These are phyloP conservation scores for Yamadazyma paraphyllophila DNA, from an alignment of 805 yeast genomes.

Conservation along the genomic window DNA sequence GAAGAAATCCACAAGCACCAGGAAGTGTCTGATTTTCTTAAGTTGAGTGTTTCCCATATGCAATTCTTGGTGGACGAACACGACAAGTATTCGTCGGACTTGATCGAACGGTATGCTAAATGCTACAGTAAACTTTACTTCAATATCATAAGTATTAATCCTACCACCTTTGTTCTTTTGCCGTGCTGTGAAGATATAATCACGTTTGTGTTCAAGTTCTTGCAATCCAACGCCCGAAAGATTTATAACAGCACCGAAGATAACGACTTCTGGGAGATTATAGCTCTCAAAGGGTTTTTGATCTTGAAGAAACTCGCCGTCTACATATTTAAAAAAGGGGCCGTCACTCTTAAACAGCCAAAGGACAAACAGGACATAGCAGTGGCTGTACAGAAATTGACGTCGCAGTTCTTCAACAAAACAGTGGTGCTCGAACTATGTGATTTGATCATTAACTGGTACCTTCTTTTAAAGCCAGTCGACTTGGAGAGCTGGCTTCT, in stretches of 20 bases:
- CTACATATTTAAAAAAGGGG: conserved; percentile 63
- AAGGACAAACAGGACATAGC: conserved; percentile 64
- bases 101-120: conserved; percentile 67
- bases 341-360: conserved; percentile 60
- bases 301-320: conserved; percentile 64
- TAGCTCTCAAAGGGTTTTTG: conserved; percentile 64
- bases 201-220: conserved; percentile 55
- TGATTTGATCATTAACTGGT: conserved; percentile 68
- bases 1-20: conserved; percentile 63
- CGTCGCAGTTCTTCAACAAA: conserved; percentile 56
- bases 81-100: conserved; percentile 45
- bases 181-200: conserved; percentile 62
- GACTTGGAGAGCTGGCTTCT: conserved; percentile 80
- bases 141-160: conserved; percentile 55
- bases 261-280: conserved; percentile 68
- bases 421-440: conserved; percentile 56
- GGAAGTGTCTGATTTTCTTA: conserved; percentile 60
- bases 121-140: conserved; percentile 75
- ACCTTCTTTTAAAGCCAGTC: conserved; percentile 66
- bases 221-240: conserved; percentile 62
- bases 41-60: conserved; percentile 55
- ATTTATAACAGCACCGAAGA: conserved; percentile 61
- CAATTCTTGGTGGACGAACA: conserved; percentile 53
- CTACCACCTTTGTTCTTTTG: conserved; percentile 68
- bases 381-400: conserved; percentile 51